Evolutionary conservation across 2,329 filamentous ascomycete species (phyloP), one percentile per base, ranked within the genome.

Genomic region (Fusarium sp.): DNA sequence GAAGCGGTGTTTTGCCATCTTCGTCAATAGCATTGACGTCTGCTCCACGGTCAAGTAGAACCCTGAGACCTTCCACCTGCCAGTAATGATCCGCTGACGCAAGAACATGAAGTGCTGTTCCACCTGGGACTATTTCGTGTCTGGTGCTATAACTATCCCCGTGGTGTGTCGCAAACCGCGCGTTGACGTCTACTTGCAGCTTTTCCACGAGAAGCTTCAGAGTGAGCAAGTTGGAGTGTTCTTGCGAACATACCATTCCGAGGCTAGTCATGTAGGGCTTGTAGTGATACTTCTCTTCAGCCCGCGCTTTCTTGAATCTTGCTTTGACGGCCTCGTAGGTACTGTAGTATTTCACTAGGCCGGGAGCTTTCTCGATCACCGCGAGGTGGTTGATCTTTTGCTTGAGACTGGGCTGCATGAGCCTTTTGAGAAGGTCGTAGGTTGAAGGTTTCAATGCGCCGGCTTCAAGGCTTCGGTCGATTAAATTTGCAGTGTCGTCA

Each of bases 61-160:
- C 71, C 14, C 17, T 52, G 7, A 73, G n/a, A 8, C 24, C 71
- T 7, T 69, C 55, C 8, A 69, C 1, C 13, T 73, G 62, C 71
- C 71, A 73, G 47, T 65, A 65, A 10, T 43, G 10, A 13, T 54
- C 43, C 4, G 47, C 69, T 9, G 62, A 54, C 4, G 71, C 71
- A 3, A 73, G 56, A 1, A 69, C 7, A 44, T 73, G 71, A 1
- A 73, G 56, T 15, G 67, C 69, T 3, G 64, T 72, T 2, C 44
- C 51, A 15, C 69, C 67, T 10, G 42, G 34, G 10, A 19, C 14
- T 4, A 51, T 34, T 3, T 54, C 22, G 1, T 15, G 3, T 2
- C 4, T 40, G 3, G 9, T 17, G 4, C 21, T 4, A 4, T 22
- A n/a, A 11, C 4, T 6, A 3, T 61, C 22, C 3, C 7, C 15